Percentiles rank a stretch among this genome's conserved stretches.
phyloP scores from a whole-genome alignment of 2,329 filamentous ascomycete species.

The Aspergillus alliaceus region DNA sequence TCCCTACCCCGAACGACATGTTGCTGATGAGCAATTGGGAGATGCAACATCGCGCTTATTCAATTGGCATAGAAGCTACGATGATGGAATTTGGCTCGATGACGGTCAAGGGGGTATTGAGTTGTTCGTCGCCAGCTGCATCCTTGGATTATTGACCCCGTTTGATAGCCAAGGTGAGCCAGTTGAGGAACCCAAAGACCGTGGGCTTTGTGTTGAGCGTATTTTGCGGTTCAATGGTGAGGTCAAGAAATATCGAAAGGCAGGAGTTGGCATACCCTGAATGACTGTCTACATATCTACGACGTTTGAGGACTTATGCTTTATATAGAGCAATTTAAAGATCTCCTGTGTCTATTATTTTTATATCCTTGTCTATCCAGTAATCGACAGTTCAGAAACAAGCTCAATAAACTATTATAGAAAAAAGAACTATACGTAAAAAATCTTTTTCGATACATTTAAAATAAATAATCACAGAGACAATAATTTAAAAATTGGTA shows the following conservation, averaged over 20 bases:
- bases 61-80: constrained; percentile 24
- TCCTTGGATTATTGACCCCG: constrained; percentile 24
- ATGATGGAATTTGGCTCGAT: constrained; percentile 25
- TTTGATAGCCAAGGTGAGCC: constrained; percentile 7
- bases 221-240: constrained; percentile 15
- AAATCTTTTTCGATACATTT: neutral
- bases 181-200: constrained; percentile 5
- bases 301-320: no score
- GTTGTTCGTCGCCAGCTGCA: constrained; percentile 18
- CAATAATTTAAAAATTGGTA: neutral
- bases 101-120: constrained; percentile 18
- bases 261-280: neutral
- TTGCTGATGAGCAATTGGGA: constrained; percentile 17
- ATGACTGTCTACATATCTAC: neutral
- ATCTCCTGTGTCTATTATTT: no score
- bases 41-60: constrained; percentile 21
- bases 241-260: neutral
- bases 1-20: constrained; percentile 1
- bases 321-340: no score
- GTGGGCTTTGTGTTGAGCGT: constrained; percentile 6
- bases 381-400: neutral
- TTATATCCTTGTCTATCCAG: neutral
- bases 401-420: neutral
- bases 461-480: neutral
- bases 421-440: neutral